These are phyloP conservation scores for Cytospora chrysosperma DNA, from an alignment of 2,329 filamentous ascomycete species.

Conservation along the genomic window DNA sequence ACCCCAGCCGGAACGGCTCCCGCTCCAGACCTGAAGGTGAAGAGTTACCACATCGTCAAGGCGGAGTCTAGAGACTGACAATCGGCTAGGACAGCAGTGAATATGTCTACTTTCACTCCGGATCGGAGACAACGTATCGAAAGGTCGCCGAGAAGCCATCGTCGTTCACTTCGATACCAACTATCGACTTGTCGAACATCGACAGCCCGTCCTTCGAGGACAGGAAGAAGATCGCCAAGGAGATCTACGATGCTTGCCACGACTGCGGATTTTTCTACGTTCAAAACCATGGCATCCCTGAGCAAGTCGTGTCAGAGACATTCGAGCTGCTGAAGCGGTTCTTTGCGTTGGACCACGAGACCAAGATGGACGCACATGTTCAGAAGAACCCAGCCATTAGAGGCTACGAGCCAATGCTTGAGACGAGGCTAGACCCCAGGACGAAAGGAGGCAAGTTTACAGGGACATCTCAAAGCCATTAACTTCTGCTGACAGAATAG, in stretches of 20 bases:
- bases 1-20: neutral
- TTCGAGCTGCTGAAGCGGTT: slow-evolving; percentile 32
- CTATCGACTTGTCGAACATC: slow-evolving; percentile 32
- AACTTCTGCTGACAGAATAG: neutral
- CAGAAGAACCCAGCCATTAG: slow-evolving; percentile 37
- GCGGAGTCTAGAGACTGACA: neutral
- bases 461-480: neutral
- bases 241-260: slow-evolving; percentile 31
- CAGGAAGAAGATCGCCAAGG: slow-evolving; percentile 28
- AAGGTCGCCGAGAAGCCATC: slow-evolving; percentile 31
- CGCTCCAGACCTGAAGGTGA: neutral
- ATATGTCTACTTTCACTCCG: slow-evolving; percentile 35
- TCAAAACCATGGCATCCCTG: slow-evolving; percentile 34
- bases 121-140: slow-evolving; percentile 34
- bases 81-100: slow-evolving; percentile 23
- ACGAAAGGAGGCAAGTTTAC: slow-evolving; percentile 31
- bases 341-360: slow-evolving; percentile 33
- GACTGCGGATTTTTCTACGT: slow-evolving; percentile 34
- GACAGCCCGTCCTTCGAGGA: slow-evolving; percentile 27
- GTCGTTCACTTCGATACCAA: slow-evolving; percentile 35
- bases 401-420: slow-evolving; percentile 37
- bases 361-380: slow-evolving; percentile 37
- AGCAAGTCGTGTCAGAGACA: slow-evolving; percentile 26
- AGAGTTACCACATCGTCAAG: neutral
- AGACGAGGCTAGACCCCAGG: slow-evolving; percentile 34